A percentile compares a stretch with the other conserved stretches of the same genome.
These are phyloP conservation scores for Leccinum uliginosum DNA, from an alignment of 768 basidiomycete species.

Conservation along the genomic window DNA sequence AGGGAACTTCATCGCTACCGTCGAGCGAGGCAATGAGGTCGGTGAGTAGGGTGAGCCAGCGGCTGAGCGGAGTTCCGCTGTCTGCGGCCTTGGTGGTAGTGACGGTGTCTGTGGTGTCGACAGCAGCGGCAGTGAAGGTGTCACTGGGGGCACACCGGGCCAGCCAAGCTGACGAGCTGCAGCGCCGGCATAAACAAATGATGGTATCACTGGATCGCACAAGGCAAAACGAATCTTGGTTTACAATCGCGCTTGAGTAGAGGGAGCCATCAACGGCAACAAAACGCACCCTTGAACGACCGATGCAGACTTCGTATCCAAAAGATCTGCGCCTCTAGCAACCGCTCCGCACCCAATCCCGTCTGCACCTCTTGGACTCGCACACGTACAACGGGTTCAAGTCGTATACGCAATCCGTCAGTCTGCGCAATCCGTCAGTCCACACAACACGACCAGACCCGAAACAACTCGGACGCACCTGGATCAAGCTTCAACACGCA, in stretches of 20 bases:
- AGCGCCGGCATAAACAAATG: no score
- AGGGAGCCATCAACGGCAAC: no score
- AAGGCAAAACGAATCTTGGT: no score
- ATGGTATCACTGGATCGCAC: no score
- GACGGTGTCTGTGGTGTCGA: no score
- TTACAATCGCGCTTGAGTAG: no score
- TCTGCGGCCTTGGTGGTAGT: no score
- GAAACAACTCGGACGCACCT: slow-evolving; percentile 46
- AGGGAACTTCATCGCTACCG: not conserved
- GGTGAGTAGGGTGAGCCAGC: slow-evolving; percentile 72
- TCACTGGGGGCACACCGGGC: slow-evolving; percentile 1
- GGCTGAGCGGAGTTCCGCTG: slow-evolving; percentile 44
- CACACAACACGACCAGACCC: not conserved
- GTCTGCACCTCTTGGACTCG: slow-evolving; percentile 87
- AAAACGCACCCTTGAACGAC: no score
- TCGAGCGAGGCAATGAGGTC: slow-evolving; percentile 40
- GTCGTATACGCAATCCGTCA: slow-evolving; percentile 51
- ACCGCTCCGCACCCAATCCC: slow-evolving; percentile 74
- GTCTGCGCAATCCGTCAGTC: slow-evolving; percentile 40
- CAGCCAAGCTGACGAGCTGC: no score
- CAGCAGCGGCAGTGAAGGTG: slow-evolving; percentile 20
- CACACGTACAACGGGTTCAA: slow-evolving; percentile 90
- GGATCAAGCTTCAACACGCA: slow-evolving; percentile 80
- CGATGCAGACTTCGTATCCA: no score
- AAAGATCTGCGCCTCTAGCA: slow-evolving; percentile 75